Evolutionary conservation across 1,284 basidiomycete genomes (phyloP), one percentile per base, ranked within the genome.

Genomic region (Apiotrichum laibachii): DNA sequence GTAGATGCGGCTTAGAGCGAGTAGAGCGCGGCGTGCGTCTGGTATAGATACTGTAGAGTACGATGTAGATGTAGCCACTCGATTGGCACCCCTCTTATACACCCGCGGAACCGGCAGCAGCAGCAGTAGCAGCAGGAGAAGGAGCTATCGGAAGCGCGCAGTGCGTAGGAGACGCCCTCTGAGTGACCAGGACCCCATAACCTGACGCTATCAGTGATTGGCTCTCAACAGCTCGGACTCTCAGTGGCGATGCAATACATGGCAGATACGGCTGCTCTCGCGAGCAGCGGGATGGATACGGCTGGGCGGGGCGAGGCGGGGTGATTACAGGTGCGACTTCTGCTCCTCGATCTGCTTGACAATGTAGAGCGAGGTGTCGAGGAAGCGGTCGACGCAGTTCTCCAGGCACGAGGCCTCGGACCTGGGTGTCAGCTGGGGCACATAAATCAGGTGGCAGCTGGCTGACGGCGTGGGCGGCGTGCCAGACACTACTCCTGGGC

Each of bases 331-430:
- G 52, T 73, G 71, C 59, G 77, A 70, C 61, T 72, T 70, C 59
- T 79, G 76, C 59, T 68, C 53, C 76, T 94, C 88, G 57, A 98
- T 84, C 73, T 86, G 85, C 72, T 86, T 86, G 64, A 97, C 86
- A 79, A 95, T 84, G 80, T 85, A 91, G 53, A 93, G 79, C 69
- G 88, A 91, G n/a, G 90, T 87, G 79, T 98, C 94, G 67, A 97
- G 82, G 82, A 97, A 98, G 58, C 94, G 84, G 66, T 92, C 91
- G 49, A 96, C 93, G 72, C 92, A 97, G 80, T 95, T 95, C 61
- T 84, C 82, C 49, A 98, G 83, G 75, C 94, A 98, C 55, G 82
- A 82, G 68, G 89, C 86, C 79, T 98, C 94, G 48, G 85, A 56
- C 58, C 74, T 73, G 54, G 31, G 19, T 33, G 35, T 53, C 33